These are phyloP conservation scores for cucumber (Cucumis sativus) DNA, from an alignment of 306 rosid species.

Conservation along the genomic window Cucumber_9930_V3 NC_026660.2:28671001-28671500, in stretches of 20 bases:
- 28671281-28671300: conserved; percentile 69
- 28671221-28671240: neutral
- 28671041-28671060: neutral
- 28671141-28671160: neutral
- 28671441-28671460: neutral
- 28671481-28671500: neutral
- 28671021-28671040: too few relatives aligned
- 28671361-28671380: conserved; percentile 7
- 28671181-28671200: neutral
- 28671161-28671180: neutral
- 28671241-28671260: neutral
- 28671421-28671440: neutral
- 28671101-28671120: neutral
- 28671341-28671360: conserved; percentile 80
- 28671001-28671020: too few relatives aligned
- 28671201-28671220: neutral
- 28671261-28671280: conserved; percentile 46
- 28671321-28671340: conserved; percentile 79
- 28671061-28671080: neutral
- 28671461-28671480: neutral
- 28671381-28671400: neutral
- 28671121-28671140: neutral
- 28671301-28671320: conserved; percentile 81
- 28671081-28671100: neutral
- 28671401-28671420: neutral